A percentile compares a stretch with the other conserved stretches of the same genome.
phyloP scores from a whole-genome alignment of 106 monocot species.

The Acorus gramineus region DNA sequence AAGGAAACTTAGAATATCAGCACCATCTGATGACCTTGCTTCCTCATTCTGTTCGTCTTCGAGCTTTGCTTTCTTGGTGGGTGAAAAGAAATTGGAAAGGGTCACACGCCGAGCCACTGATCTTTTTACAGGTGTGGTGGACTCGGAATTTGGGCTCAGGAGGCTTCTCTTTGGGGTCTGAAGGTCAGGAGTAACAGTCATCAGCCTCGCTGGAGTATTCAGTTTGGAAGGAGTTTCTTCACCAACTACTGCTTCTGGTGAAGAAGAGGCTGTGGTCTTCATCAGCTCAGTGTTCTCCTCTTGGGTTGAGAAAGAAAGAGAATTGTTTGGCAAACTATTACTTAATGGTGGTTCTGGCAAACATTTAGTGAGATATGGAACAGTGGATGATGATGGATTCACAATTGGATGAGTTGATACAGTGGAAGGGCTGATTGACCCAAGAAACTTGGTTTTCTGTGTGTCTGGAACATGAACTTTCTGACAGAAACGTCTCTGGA shows the following conservation, averaged over 20 bases:
- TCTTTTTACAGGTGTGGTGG: constrained; percentile 17
- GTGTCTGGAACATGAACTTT: constrained; percentile 11
- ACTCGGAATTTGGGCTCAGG: constrained; percentile 5
- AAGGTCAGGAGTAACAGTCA: constrained; percentile 63
- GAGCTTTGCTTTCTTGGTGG: constrained; percentile 23
- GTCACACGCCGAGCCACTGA: constrained; percentile 24
- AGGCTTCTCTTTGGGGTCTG: constrained; percentile 36
- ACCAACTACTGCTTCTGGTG: constrained; percentile 3
- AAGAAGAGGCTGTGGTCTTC: constrained; percentile 1
- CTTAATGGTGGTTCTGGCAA: constrained; percentile 3
- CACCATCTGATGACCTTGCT: constrained; percentile 7
- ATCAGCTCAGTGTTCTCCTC: background rate
- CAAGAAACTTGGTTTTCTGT: constrained; percentile 7
- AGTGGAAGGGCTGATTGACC: background rate
- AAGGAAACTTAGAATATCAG: constrained; percentile 49
- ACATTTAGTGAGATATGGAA: constrained; percentile 8
- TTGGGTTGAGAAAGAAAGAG: background rate
- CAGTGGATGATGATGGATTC: background rate
- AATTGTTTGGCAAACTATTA: constrained; percentile 10
- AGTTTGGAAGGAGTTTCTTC: constrained; percentile 46
- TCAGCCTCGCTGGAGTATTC: constrained; percentile 32
- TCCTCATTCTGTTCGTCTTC: constrained; percentile 11
- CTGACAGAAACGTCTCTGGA: constrained; percentile 34
- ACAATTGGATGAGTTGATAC: background rate
- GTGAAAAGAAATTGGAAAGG: constrained; percentile 38